Evolutionary conservation across 352 stramenopile species (phyloP), one percentile per base, ranked within the genome.

Genomic region (Globisporangium emineosum): DNA sequence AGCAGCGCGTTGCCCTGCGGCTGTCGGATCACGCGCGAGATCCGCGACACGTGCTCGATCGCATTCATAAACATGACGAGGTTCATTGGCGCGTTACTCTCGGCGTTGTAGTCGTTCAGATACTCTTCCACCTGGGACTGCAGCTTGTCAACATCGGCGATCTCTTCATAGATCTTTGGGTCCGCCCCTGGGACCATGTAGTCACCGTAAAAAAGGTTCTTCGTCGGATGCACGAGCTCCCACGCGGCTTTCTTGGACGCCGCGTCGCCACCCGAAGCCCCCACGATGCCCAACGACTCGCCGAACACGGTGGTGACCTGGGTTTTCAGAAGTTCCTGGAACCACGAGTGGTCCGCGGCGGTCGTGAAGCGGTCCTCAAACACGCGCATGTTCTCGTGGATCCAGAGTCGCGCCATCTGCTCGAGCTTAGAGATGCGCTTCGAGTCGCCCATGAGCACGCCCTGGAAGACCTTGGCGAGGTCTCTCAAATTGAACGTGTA

Each of bases 171-270:
- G 5, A 95, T 67, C 45, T 91, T 94, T 4, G 92, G 90, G 23
- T 97, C 90, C 4, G 89, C 91, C 5, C 92, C 93, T 17, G 90
- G 90, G 0, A 97, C 77, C 83, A 98, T 90, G 65, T 97, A 98
- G 69, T 98, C 95, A 9, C 88, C 92, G 60, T 92, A 98, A 56
- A 98, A 84, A 2, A 97, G 57, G 77, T 73, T 60, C 43, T 68
- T 68, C 0, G 63, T 76, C 15, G 83, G 83, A 33, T 91, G 78
- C 5, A 92, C 82, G 9, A 88, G 62, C 2, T 84, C 71, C 86
- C 86, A 95, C 3, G 73, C 76, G 3, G 71, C 70, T 54, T 73
- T 70, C 59, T 80, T 84, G n/a, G 66, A 54, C 9, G 62, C 55
- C 10, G 54, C 58, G 21, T 66, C 65, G 5, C 40, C 65, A 19